Percentiles rank a stretch among this genome's conserved stretches.
Conservation (phyloP, 129 eudicot genomes). For the Heracleum sosnowskyi region DNA sequence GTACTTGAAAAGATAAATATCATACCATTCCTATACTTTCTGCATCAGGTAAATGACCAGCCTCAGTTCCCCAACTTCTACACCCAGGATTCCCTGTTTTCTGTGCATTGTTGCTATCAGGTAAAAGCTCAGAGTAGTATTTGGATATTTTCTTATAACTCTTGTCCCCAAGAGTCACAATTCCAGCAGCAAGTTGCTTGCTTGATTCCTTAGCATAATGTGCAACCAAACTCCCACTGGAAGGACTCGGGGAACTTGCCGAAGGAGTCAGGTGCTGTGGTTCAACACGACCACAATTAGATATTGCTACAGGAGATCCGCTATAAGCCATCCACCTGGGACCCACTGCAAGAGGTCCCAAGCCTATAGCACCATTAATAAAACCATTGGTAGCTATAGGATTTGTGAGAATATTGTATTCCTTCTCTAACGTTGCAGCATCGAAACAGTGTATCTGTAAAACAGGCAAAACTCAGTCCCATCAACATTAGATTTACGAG, state of each 20-base stretch:
- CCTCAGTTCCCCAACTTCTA: constrained; percentile 39
- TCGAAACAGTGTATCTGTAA: constrained; percentile 77
- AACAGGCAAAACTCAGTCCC: constrained; percentile 9
- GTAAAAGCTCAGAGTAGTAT: constrained; percentile 67
- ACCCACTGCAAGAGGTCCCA: constrained; percentile 91
- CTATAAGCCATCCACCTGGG: constrained; percentile 96
- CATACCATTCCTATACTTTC: constrained; percentile 85
- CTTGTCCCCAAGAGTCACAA: constrained; percentile 71
- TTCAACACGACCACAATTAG: constrained; percentile 56
- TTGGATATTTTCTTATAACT: constrained; percentile 80
- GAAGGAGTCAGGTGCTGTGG: constrained; percentile 70
- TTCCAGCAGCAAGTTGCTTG: constrained; percentile 90
- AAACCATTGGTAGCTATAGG: constrained; percentile 39
- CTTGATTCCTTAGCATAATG: constrained; percentile 89
- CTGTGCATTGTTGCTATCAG: constrained; percentile 49
- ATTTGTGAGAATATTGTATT: constrained; percentile 67
- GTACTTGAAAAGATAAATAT: constrained; percentile 4
- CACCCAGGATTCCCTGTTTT: constrained; percentile 27
- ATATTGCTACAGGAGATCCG: constrained; percentile 51
- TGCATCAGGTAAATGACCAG: constrained; percentile 45
- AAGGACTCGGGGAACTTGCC: constrained; percentile 37
- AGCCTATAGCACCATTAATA: constrained; percentile 53
- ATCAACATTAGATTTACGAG: not conserved
- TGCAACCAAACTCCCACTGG: constrained; percentile 77
- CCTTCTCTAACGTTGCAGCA: constrained; percentile 67